These are phyloP conservation scores for Carnegiea gigantea DNA, from an alignment of 179 eudicot species.

Conservation along the genomic window DNA sequence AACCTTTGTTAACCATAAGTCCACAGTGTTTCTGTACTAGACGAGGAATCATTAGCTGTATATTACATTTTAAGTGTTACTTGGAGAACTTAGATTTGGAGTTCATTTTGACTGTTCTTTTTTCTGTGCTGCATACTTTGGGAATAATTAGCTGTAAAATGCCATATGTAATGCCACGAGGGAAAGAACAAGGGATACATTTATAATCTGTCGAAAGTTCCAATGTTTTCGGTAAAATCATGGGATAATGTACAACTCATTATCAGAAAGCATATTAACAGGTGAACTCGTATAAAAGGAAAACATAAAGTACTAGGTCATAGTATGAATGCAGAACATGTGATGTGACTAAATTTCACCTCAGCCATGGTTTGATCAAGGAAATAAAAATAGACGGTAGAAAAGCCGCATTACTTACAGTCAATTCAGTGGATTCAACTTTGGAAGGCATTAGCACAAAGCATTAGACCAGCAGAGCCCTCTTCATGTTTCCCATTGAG, in stretches of 20 bases:
- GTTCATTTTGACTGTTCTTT: no score
- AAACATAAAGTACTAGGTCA: neutral
- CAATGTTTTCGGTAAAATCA: neutral
- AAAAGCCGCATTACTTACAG: conserved; percentile 54
- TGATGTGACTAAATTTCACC: neutral
- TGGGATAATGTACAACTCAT: neutral
- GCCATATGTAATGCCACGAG: neutral
- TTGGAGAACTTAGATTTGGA: no score
- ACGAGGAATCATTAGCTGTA: no score
- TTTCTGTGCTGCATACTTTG: no score
- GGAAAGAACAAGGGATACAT: neutral
- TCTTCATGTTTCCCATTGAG: conserved; percentile 81
- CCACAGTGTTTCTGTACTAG: no score
- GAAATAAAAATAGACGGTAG: neutral
- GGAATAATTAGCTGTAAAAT: neutral
- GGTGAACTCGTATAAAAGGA: neutral
- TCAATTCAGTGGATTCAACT: conserved; percentile 80
- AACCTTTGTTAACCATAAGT: no score
- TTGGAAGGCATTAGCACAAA: conserved; percentile 91
- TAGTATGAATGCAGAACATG: neutral
- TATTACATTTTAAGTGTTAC: no score
- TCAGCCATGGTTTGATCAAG: neutral
- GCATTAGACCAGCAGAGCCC: conserved; percentile 61
- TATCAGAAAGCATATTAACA: neutral
- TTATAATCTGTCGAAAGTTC: neutral